Conservation (phyloP, 805 yeast genomes). For the Suhomyces xylopsoci region DNA sequence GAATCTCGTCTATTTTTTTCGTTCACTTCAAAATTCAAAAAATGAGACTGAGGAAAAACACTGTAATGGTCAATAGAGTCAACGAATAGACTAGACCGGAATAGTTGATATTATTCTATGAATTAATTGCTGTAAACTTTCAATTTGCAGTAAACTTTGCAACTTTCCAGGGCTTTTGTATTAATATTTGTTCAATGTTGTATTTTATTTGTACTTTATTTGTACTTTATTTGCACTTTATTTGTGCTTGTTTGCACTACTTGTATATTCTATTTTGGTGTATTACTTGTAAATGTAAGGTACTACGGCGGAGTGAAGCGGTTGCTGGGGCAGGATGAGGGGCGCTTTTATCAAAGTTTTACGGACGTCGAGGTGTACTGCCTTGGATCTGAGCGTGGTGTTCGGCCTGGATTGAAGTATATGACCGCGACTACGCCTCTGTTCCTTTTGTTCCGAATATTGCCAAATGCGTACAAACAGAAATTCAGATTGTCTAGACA, state of each 20-base stretch:
- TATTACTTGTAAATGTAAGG: background rate
- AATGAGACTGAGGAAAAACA: background rate
- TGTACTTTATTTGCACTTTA: background rate
- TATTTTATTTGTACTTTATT: background rate
- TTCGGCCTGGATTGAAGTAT: background rate
- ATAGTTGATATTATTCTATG: background rate
- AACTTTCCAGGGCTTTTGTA: too few species aligned
- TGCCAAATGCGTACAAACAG: background rate
- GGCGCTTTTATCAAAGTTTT: background rate
- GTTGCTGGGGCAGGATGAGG: background rate
- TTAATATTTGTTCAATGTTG: background rate
- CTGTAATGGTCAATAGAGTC: too few species aligned
- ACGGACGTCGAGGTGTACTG: background rate
- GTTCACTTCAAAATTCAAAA: background rate
- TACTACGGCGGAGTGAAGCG: background rate
- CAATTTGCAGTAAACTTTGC: background rate
- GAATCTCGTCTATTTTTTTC: background rate
- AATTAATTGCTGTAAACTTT: background rate
- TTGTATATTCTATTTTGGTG: background rate
- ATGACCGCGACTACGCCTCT: background rate
- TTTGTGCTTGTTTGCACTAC: background rate
- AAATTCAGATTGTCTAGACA: background rate
- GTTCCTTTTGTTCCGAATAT: background rate
- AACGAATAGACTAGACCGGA: background rate
- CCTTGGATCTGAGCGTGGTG: background rate